Evolutionary conservation across 192 early-diverging fungal genomes (phyloP).

Genomic region (Mortierella claussenii): DNA sequence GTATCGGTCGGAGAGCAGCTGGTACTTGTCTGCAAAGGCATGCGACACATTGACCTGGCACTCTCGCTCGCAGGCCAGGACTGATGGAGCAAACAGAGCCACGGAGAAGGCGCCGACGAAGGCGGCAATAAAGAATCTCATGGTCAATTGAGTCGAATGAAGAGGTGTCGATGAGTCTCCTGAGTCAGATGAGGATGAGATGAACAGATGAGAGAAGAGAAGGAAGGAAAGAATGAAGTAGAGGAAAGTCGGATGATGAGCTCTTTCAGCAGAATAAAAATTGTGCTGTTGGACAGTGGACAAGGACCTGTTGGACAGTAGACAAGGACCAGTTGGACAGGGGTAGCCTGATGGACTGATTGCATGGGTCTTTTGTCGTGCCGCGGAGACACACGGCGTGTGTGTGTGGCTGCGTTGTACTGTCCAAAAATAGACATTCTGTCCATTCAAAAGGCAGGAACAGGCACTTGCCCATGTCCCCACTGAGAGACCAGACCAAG

Average conservation of each 20-base stretch:
- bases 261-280: slow-evolving; percentile 1
- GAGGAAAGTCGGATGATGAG: neutral
- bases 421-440: no score
- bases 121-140: slow-evolving; percentile 41
- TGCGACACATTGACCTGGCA: slow-evolving; percentile 60
- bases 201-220: neutral
- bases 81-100: slow-evolving; percentile 31
- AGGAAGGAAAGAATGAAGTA: neutral
- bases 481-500: no score
- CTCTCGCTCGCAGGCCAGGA: slow-evolving; percentile 61
- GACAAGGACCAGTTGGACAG: no score
- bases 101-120: slow-evolving; percentile 35
- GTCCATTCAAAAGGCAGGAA: no score
- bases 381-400: no score
- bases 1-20: slow-evolving; percentile 40
- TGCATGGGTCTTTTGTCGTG: no score
- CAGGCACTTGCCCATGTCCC: no score
- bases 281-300: slow-evolving; percentile 14
- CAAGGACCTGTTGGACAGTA: no score
- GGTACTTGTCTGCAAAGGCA: slow-evolving; percentile 59
- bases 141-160: neutral
- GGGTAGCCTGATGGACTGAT: no score
- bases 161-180: neutral
- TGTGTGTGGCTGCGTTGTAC: no score
- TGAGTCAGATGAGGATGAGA: neutral